Base-by-base conservation (phyloP, 768 basidiomycete genomes). In the Glaciozyma antarctica region DNA sequence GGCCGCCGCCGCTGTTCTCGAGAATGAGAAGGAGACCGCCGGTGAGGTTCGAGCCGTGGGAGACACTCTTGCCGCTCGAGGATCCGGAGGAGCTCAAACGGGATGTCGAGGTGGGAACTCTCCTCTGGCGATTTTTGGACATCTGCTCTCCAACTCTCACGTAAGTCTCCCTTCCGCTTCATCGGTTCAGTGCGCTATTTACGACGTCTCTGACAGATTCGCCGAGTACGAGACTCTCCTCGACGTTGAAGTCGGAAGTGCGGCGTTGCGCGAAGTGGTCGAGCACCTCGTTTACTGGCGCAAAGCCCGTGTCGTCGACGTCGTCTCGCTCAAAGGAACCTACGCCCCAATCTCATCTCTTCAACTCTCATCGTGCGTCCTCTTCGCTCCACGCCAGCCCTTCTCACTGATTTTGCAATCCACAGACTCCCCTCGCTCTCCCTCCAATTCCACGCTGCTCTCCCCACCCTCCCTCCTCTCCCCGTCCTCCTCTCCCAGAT, bases 211-310 rank as follows among this genome's bases (percentile, higher is more conserved):
- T 5, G 17, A 3, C 41, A 70, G 70, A 52, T 73, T 92, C 43
- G 83, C 83, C 19, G 88, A 90, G 69, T 85, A 91, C 81, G 86
- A 86, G 4, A 85, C 81, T 73, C 75, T 88, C 44, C 78, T 93
- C 48, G 88, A 90, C 63, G 89, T 89, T 84, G 79, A 82, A n/a
- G 47, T 10, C 13, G 49, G 49, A 15, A 24, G n/a, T 22, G 59
- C 58, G 17, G 34, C 61, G 13, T 58, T 74, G 24, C 67, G 71
- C 51, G 70, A 71, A 0, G 84, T 88, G n/a, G 93, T 94, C 13
- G 84, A 90, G 22, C 91, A 91, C 83, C 81, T 99, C 38, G 88
- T 97, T 38, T 85, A 89, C 65, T 91, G 92, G 77, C 82, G 89
- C 60, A 83, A 89, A 73, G 94, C 90, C 8, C 90, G 90, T 71